A percentile compares a stretch with the other conserved stretches of the same genome.
These are phyloP conservation scores for Carex arenaria DNA, from an alignment of 202 grass and related monocot species.

Conservation along the genomic window DNA sequence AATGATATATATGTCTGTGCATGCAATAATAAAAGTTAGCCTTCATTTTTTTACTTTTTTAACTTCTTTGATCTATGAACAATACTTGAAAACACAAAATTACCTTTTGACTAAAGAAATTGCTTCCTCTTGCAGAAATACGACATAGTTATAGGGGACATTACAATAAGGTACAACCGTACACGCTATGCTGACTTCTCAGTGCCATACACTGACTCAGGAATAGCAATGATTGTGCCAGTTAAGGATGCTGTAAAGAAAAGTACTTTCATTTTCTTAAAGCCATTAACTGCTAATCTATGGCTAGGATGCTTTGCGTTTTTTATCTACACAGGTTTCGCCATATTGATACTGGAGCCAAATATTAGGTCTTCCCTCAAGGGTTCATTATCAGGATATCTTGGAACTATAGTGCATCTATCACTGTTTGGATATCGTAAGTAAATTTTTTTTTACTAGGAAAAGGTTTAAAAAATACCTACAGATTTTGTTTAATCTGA, in stretches of 20 bases:
- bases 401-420: conserved; percentile 39
- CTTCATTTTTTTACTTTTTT: background rate
- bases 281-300: conserved; percentile 38
- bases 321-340: conserved; percentile 47
- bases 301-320: conserved; percentile 45
- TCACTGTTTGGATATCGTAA: conserved; percentile 28
- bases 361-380: conserved; percentile 30
- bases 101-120: background rate
- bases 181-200: conserved; percentile 50
- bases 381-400: conserved; percentile 31
- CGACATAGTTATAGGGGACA: conserved; percentile 42
- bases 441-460: background rate
- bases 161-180: conserved; percentile 56
- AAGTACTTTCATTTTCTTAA: conserved; percentile 38
- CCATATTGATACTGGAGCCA: conserved; percentile 41
- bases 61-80: background rate
- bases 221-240: conserved; percentile 62
- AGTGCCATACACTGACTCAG: conserved; percentile 45
- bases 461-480: background rate
- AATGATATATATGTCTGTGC: too few species aligned
- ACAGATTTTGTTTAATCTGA: background rate
- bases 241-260: conserved; percentile 21
- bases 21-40: too few species aligned
- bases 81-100: background rate
- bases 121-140: conserved; percentile 22